Percentiles rank a stretch among this genome's conserved stretches.
These are phyloP conservation scores for Amoebophrya sp. DNA, from an alignment of 169 alveolate genomes.

Conservation along the genomic window DNA sequence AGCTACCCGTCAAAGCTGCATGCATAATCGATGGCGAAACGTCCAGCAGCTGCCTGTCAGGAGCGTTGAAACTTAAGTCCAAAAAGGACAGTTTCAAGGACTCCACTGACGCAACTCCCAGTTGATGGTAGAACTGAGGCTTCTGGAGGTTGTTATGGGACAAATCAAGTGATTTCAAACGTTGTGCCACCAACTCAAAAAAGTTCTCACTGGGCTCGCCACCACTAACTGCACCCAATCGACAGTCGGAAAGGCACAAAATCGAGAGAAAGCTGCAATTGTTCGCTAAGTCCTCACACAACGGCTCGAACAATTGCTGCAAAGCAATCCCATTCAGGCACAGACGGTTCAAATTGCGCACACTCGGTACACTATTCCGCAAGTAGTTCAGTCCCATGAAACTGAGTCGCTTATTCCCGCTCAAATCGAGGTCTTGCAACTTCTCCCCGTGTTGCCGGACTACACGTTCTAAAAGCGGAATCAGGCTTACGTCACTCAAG, in stretches of 20 bases:
- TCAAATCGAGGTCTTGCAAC: neutral
- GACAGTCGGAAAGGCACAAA: neutral
- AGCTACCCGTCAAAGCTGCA: no score
- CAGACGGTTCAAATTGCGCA: neutral
- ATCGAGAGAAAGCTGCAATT: neutral
- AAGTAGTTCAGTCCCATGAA: neutral
- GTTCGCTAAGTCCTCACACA: neutral
- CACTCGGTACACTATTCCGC: neutral
- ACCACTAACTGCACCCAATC: neutral
- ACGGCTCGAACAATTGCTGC: neutral
- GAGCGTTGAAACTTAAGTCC: neutral
- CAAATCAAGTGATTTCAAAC: neutral
- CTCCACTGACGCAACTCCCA: neutral
- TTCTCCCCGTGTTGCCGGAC: neutral
- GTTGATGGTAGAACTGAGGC: neutral
- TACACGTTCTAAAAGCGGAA: neutral
- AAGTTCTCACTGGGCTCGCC: neutral
- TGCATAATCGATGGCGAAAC: no score
- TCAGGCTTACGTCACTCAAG: neutral
- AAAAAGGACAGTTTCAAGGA: neutral
- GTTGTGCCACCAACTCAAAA: neutral
- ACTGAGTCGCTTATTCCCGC: neutral
- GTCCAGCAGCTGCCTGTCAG: no score
- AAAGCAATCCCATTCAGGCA: neutral
- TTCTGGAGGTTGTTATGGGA: neutral